phyloP scores from a whole-genome alignment of 169 alveolate species.

The Cyclospora cayetanensis region DNA sequence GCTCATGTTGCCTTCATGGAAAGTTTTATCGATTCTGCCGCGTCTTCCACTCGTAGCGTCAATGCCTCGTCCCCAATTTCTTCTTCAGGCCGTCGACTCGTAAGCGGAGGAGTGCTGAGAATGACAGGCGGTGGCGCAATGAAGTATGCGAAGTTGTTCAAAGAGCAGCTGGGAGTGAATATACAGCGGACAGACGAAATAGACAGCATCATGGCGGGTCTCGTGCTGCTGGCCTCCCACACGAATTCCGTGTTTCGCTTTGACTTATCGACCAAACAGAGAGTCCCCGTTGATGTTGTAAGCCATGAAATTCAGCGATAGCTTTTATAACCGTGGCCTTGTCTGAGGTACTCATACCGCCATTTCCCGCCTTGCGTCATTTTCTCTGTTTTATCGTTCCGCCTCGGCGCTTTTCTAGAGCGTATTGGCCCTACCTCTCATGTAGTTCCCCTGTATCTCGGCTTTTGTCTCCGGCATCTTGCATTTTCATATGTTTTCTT shows the following conservation, averaged over 20 bases:
- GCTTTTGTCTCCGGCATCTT: background rate
- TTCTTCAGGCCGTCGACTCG: constrained; percentile 49
- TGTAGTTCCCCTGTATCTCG: background rate
- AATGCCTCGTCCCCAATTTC: background rate
- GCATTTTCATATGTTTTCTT: background rate
- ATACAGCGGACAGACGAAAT: constrained; percentile 88
- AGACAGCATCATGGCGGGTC: constrained; percentile 85
- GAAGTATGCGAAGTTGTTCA: constrained; percentile 79
- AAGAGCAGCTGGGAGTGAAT: constrained; percentile 77
- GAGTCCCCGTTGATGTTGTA: constrained; percentile 75
- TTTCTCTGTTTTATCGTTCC: background rate
- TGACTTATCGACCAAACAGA: constrained; percentile 75
- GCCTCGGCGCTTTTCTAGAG: background rate
- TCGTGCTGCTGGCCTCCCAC: constrained; percentile 79
- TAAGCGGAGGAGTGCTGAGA: constrained; percentile 68
- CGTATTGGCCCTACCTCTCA: background rate
- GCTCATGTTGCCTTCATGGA: no score
- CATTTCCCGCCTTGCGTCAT: background rate
- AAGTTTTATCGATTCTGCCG: no score
- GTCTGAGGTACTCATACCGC: background rate
- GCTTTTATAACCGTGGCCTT: background rate
- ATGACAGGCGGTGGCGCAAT: constrained; percentile 93
- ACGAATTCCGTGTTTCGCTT: constrained; percentile 81
- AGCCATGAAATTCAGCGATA: background rate
- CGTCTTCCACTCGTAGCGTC: background rate